Conservation (phyloP, 805 yeast species). For the Danielia oregonensis region DNA sequence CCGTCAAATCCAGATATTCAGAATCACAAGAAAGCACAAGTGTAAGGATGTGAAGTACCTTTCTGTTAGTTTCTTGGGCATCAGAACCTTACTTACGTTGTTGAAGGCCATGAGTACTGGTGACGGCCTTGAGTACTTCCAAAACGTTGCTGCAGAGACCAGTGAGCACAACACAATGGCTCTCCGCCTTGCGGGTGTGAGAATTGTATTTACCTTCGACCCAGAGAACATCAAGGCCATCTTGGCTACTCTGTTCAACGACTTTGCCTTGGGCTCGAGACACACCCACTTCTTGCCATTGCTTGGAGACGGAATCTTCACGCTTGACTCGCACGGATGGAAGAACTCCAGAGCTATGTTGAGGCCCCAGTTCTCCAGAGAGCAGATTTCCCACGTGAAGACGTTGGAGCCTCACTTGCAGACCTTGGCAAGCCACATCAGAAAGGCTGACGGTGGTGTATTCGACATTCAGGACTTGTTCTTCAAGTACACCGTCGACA, state of each 20-base stretch:
- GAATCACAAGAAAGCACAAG: slow-evolving; percentile 11
- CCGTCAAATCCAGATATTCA: slow-evolving; percentile 7
- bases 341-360: slow-evolving; percentile 41
- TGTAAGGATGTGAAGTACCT: slow-evolving; percentile 6
- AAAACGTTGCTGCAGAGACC: neutral
- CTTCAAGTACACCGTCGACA: slow-evolving; percentile 37
- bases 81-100: slow-evolving; percentile 6
- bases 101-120: slow-evolving; percentile 9
- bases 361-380: slow-evolving; percentile 43
- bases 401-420: slow-evolving; percentile 40
- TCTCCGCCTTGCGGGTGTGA: slow-evolving; percentile 17
- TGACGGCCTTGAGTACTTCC: slow-evolving; percentile 10
- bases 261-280: slow-evolving; percentile 37
- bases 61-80: slow-evolving; percentile 7
- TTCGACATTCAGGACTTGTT: slow-evolving; percentile 39
- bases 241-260: slow-evolving; percentile 41
- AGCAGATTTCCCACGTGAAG: slow-evolving; percentile 39
- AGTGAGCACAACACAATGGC: slow-evolving; percentile 4
- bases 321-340: slow-evolving; percentile 42
- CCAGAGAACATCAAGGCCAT: slow-evolving; percentile 42
- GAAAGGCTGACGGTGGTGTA: slow-evolving; percentile 19
- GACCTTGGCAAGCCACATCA: slow-evolving; percentile 28
- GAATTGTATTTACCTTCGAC: slow-evolving; percentile 26
- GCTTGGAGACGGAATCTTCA: slow-evolving; percentile 42
- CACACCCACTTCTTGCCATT: slow-evolving; percentile 34